Base-by-base conservation (phyloP, 805 yeast species). In the Kluyveromyces lactis region DNA sequence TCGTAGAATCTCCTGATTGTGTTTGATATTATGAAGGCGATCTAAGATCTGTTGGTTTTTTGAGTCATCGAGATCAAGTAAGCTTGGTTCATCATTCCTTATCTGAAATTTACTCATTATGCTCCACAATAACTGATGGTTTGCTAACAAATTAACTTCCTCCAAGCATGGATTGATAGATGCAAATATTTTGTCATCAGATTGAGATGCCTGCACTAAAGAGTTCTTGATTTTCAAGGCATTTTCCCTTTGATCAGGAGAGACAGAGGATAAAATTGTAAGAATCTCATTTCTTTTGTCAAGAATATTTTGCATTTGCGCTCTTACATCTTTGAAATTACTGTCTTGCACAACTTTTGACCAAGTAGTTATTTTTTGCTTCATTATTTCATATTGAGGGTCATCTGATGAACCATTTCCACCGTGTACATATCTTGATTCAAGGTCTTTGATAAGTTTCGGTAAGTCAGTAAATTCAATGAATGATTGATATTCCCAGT, bases 391-490 rank as follows among this genome's bases (percentile, higher is more conserved):
- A 36, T 48, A 15, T 37, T 53, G 52, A 10, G 56, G 44, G 36
- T 51, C 47, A 31, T 40, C 42, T 11, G 38, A 38, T 10, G 49
- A 42, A 1, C 46, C 45, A 4, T 45, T 50, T 6, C 62, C 48
- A n/a, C 65, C 55, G 41, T 63, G 63, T 19, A 48, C 45, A 31
- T 49, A 55, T 42, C 44, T 49, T 28, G 43, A 49, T 45, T 74
- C 76, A 31, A 85, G 55, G 17, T 73, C 77, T 12, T 64, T 70
- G 26, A 85, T 59, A 2, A 84, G 72, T 32, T 68, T 69, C 2
- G 96, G 95, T 40, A 90, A 66, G 41, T 81, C 80, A 47, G 86
- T 71, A 49, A 74, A 86, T 51, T 87, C 97, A 42, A 87, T 68
- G 8, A 85, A 85, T 1, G 95, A 84, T 2, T 70, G 60, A 35